Evolutionary conservation across 441 rosid genomes (phyloP).

Genomic region (Cnidoscolus chayamansa): DNA sequence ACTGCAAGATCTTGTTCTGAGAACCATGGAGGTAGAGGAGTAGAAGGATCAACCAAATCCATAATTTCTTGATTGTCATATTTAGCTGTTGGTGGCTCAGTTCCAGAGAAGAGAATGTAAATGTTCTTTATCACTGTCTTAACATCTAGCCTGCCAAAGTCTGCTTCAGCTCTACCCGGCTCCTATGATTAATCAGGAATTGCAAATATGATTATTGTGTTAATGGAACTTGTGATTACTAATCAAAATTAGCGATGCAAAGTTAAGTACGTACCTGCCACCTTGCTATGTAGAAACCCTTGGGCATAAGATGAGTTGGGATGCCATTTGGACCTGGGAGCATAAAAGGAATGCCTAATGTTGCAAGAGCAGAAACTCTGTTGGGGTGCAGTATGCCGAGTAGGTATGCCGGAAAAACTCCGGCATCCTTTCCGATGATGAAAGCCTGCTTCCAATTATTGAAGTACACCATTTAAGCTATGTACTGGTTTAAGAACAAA

Average conservation of each 20-base stretch:
- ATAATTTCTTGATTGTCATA: no score
- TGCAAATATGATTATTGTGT: neutral
- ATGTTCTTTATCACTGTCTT: no score
- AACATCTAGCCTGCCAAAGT: no score
- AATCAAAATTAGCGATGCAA: neutral
- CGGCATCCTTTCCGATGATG: slow-evolving; percentile 20
- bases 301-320: slow-evolving; percentile 15
- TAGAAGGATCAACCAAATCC: no score
- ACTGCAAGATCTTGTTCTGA: no score
- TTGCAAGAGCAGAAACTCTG: slow-evolving; percentile 4
- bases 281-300: slow-evolving; percentile 20
- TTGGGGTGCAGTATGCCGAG: slow-evolving; percentile 13
- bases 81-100: no score
- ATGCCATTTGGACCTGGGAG: slow-evolving; percentile 15
- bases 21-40: no score
- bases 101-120: no score
- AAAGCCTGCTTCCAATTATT: slow-evolving; percentile 18
- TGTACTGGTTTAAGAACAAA: no score
- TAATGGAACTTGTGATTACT: neutral
- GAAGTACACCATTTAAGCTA: no score
- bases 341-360: slow-evolving; percentile 19
- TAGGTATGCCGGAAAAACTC: slow-evolving; percentile 12
- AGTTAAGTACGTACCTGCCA: slow-evolving; percentile 16
- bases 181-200: no score
- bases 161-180: no score